Evolutionary conservation across 768 basidiomycete species (phyloP).

Genomic region (Tulasnella sp.): DNA sequence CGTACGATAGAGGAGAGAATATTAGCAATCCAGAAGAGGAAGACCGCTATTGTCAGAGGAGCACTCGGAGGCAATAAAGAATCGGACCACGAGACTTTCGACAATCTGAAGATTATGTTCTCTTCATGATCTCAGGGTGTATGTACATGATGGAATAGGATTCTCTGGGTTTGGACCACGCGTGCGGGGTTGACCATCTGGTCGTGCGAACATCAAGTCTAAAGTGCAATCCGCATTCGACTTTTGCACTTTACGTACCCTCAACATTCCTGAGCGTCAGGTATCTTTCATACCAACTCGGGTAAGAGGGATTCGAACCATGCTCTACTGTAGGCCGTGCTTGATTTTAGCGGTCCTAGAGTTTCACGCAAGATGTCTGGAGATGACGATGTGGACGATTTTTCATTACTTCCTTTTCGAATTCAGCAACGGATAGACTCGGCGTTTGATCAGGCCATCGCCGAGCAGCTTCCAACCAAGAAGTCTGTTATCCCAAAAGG

Average conservation of each 20-base stretch:
- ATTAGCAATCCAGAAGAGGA: conserved; percentile 69
- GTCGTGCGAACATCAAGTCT: too few species aligned
- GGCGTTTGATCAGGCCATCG: conserved; percentile 3
- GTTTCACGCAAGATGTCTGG: too few species aligned
- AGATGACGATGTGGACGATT: background rate
- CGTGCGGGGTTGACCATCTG: too few species aligned
- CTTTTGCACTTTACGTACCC: too few species aligned
- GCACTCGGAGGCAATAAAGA: conserved; percentile 52
- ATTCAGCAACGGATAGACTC: background rate
- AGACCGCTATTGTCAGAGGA: conserved; percentile 76
- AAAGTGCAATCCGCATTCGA: too few species aligned
- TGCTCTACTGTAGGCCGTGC: too few species aligned
- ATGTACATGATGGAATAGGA: too few species aligned
- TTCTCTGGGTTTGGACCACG: background rate
- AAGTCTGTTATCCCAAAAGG: background rate
- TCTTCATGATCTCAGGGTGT: too few species aligned
- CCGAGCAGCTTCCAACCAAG: background rate
- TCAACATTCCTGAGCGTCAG: too few species aligned
- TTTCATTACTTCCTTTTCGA: background rate
- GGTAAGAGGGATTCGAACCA: too few species aligned
- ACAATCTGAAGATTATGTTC: conserved; percentile 74
- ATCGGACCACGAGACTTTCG: conserved; percentile 42
- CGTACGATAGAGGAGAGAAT: conserved; percentile 73
- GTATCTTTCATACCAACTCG: too few species aligned
- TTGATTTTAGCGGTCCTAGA: too few species aligned